These are phyloP conservation scores for Cyanodermella asteris DNA, from an alignment of 2,329 filamentous ascomycete species.

Conservation along the genomic window DNA sequence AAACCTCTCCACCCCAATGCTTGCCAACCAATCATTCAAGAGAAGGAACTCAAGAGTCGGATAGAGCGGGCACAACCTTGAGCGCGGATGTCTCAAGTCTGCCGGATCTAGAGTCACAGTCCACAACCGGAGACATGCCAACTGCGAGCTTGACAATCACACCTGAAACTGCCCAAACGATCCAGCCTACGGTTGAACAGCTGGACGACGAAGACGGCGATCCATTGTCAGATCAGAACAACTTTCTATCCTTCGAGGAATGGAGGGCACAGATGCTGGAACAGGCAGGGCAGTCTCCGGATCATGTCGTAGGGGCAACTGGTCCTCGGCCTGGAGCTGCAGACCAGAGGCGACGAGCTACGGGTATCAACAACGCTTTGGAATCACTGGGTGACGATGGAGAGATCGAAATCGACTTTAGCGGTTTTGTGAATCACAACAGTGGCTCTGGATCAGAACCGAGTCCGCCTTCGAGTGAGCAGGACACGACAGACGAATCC, in stretches of 20 bases:
- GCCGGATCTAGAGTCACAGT: neutral
- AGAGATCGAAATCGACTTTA: conserved; percentile 60
- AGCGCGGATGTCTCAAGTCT: neutral
- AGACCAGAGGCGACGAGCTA: conserved; percentile 28
- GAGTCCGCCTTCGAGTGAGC: conserved; percentile 11
- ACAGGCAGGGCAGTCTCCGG: conserved; percentile 59
- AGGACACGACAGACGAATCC: conserved; percentile 3
- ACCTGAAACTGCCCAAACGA: neutral
- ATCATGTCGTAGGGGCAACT: conserved; percentile 37
- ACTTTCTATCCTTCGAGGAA: conserved; percentile 92
- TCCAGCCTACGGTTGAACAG: neutral
- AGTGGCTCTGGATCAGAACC: too few relatives aligned
- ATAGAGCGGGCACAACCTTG: conserved; percentile 4
- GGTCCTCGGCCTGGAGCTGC: conserved; percentile 24
- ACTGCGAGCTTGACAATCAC: neutral
- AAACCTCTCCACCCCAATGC: conserved; percentile 55
- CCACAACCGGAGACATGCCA: too few relatives aligned
- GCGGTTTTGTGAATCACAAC: conserved; percentile 32
- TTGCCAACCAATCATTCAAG: conserved; percentile 38
- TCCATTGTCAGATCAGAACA: conserved; percentile 47
- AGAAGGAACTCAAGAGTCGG: conserved; percentile 5
- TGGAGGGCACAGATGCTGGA: conserved; percentile 91
- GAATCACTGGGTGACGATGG: conserved; percentile 70
- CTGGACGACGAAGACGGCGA: conserved; percentile 33
- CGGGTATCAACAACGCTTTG: conserved; percentile 43